Evolutionary conservation across 2,329 filamentous ascomycete genomes (phyloP).

Genomic region (Fusarium udum): DNA sequence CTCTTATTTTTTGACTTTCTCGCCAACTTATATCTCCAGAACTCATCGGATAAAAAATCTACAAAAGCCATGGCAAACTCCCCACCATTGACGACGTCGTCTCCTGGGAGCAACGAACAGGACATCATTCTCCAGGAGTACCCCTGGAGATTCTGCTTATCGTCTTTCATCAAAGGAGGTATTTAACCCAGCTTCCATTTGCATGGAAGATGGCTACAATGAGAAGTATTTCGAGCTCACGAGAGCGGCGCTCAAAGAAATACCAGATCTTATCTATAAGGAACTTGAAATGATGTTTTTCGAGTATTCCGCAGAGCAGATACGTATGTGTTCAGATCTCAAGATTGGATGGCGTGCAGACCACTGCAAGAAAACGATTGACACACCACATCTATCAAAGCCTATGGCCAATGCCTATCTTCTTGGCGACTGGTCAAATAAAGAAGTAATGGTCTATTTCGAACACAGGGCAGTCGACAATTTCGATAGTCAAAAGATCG

Average conservation of each 20-base stretch:
- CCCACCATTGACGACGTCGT: accelerated
- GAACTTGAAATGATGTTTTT: background rate
- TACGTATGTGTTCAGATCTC: background rate
- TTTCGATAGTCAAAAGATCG: background rate
- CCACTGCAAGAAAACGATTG: background rate
- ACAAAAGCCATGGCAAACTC: background rate
- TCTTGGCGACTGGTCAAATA: background rate
- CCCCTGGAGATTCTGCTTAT: background rate
- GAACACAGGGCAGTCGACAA: background rate
- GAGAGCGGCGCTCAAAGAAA: accelerated
- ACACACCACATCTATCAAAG: background rate
- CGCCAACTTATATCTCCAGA: background rate
- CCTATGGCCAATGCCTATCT: no score
- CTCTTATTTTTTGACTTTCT: accelerated
- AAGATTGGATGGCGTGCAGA: background rate
- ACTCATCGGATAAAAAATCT: background rate
- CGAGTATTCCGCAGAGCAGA: background rate
- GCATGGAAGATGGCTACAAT: background rate
- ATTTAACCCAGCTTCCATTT: background rate
- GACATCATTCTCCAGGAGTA: background rate
- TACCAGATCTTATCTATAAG: background rate
- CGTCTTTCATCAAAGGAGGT: background rate
- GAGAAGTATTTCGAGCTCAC: background rate
- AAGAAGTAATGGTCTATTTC: background rate
- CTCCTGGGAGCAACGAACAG: background rate